Evolutionary conservation across 2,329 filamentous ascomycete species (phyloP).

Genomic region (Huntiella savannae): DNA sequence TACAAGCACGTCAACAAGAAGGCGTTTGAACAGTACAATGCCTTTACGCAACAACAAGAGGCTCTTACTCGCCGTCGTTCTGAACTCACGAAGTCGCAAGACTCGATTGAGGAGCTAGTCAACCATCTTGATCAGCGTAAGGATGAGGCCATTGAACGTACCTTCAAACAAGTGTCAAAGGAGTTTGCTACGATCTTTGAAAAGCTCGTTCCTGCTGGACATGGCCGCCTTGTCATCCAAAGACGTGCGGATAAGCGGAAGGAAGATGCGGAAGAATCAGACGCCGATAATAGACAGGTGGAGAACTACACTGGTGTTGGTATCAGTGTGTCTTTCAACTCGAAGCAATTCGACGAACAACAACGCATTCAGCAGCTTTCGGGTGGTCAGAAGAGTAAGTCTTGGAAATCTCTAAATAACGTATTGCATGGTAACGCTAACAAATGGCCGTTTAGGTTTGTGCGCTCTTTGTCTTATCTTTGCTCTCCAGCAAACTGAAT

Average conservation of each 20-base stretch:
- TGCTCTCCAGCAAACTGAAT: slow-evolving; percentile 94
- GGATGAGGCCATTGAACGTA: slow-evolving; percentile 93
- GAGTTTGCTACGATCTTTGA: slow-evolving; percentile 90
- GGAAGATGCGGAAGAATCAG: slow-evolving; percentile 38
- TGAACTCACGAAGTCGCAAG: slow-evolving; percentile 72
- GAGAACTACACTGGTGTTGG: slow-evolving; percentile 95
- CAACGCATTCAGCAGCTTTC: slow-evolving; percentile 94
- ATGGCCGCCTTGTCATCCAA: slow-evolving; percentile 82
- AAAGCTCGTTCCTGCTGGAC: slow-evolving; percentile 82
- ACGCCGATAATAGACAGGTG: slow-evolving; percentile 52
- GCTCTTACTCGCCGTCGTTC: slow-evolving; percentile 65
- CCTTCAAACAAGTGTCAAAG: slow-evolving; percentile 90
- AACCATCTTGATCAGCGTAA: slow-evolving; percentile 85
- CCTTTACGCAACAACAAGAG: slow-evolving; percentile 83
- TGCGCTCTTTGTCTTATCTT: slow-evolving; percentile 96
- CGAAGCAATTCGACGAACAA: slow-evolving; percentile 84
- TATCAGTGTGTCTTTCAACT: slow-evolving; percentile 97
- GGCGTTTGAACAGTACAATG: slow-evolving; percentile 96
- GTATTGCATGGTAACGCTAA: slow-evolving; percentile 12
- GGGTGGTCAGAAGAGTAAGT: slow-evolving; percentile 88
- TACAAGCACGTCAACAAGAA: slow-evolving; percentile 99
- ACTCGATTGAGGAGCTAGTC: slow-evolving; percentile 81
- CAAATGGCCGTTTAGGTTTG: slow-evolving; percentile 38
- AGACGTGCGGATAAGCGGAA: slow-evolving; percentile 61
- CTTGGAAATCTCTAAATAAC: slow-evolving; percentile 1